Conservation (phyloP, 352 stramenopile species). For the Lagenidium giganteum region DNA sequence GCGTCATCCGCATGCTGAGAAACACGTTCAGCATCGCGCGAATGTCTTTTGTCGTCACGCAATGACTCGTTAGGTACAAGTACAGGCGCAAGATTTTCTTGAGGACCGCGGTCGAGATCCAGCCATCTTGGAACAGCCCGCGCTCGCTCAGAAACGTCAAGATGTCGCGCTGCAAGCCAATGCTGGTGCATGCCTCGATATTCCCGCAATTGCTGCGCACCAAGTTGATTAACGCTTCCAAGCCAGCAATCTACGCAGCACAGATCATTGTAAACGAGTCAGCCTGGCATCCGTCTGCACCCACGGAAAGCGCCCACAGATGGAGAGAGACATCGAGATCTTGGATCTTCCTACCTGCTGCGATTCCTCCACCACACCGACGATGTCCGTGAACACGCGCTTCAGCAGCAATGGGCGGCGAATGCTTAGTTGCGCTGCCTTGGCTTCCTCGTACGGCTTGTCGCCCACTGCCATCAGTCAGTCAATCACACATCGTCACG, state of each 20-base stretch:
- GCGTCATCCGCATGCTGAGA: slow-evolving; percentile 43
- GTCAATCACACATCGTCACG: not conserved
- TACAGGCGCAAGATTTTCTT: slow-evolving; percentile 63
- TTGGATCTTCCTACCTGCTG: slow-evolving; percentile 58
- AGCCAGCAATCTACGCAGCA: no score
- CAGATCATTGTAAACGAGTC: not conserved
- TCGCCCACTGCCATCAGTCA: slow-evolving; percentile 34
- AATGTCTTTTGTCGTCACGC: slow-evolving; percentile 58
- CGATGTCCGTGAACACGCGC: slow-evolving; percentile 55
- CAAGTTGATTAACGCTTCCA: slow-evolving; percentile 57
- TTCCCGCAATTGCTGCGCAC: slow-evolving; percentile 61
- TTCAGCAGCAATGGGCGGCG: slow-evolving; percentile 49
- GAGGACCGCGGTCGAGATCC: slow-evolving; percentile 32
- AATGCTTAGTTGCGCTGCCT: slow-evolving; percentile 58
- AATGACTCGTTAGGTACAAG: slow-evolving; percentile 62
- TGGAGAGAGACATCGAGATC: no score
- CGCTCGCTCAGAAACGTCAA: slow-evolving; percentile 50
- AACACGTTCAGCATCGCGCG: slow-evolving; percentile 67
- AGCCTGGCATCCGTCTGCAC: not conserved
- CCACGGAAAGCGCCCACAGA: not conserved
- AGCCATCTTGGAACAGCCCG: slow-evolving; percentile 40
- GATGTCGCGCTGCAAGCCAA: slow-evolving; percentile 47
- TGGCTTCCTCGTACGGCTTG: slow-evolving; percentile 50
- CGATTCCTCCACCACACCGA: slow-evolving; percentile 59
- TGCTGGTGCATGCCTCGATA: slow-evolving; percentile 49